Percentiles rank a stretch among this genome's conserved stretches.
These are phyloP conservation scores for Rhododendron henanense DNA, from an alignment of 148 eudicot genomes.

Conservation along the genomic window DNA sequence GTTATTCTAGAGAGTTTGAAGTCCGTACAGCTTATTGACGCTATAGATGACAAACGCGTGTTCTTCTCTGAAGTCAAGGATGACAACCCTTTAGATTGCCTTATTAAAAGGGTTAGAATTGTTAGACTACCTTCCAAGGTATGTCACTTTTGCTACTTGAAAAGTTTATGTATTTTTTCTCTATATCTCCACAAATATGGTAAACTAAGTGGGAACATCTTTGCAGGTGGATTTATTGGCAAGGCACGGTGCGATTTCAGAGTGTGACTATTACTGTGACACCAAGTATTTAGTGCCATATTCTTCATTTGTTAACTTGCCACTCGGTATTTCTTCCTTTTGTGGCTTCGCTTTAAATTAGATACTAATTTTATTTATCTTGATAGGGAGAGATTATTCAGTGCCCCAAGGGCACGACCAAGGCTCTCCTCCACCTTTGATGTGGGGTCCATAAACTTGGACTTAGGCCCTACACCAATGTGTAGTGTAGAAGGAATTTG, in stretches of 20 bases:
- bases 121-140: slow-evolving; percentile 41
- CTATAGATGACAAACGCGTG: slow-evolving; percentile 46
- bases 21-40: slow-evolving; percentile 26
- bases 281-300: slow-evolving; percentile 54
- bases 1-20: slow-evolving; percentile 32
- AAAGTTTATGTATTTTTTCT: neutral
- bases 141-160: slow-evolving; percentile 10
- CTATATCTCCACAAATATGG: neutral
- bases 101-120: slow-evolving; percentile 46
- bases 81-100: slow-evolving; percentile 72
- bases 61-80: slow-evolving; percentile 63
- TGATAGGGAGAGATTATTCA: too few relatives aligned
- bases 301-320: slow-evolving; percentile 42
- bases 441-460: too few relatives aligned
- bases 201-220: neutral
- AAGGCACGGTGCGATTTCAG: slow-evolving; percentile 21
- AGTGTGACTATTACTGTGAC: slow-evolving; percentile 66
- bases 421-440: too few relatives aligned
- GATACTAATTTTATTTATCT: neutral
- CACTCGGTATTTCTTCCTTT: slow-evolving; percentile 32
- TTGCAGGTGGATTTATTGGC: slow-evolving; percentile 42
- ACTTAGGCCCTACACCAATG: too few relatives aligned
- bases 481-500: too few relatives aligned
- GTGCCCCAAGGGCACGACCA: too few relatives aligned
- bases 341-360: neutral